Conservation (phyloP, 345 rosid genomes). For the Heritiera fomes region DNA sequence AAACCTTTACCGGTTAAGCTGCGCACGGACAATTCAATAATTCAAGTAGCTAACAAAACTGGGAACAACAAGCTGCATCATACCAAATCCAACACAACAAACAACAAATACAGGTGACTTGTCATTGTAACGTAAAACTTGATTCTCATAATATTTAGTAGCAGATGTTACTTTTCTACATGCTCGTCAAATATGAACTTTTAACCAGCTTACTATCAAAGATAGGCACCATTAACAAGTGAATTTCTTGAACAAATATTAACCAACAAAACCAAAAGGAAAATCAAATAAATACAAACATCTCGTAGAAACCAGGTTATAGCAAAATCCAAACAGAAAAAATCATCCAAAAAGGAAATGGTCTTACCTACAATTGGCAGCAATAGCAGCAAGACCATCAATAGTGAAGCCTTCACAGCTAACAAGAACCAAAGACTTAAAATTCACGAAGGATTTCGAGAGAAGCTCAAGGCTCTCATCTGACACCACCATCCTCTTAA, state of each 20-base stretch:
- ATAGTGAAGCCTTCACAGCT: slow-evolving; percentile 96
- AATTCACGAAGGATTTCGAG: slow-evolving; percentile 68
- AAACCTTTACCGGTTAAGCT: neutral
- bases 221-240: neutral
- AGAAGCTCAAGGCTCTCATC: slow-evolving; percentile 85
- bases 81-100: neutral
- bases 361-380: slow-evolving; percentile 85
- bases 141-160: neutral
- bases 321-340: slow-evolving; percentile 71
- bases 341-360: slow-evolving; percentile 37
- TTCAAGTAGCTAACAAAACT: slow-evolving; percentile 6
- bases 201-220: neutral
- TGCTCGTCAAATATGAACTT: neutral
- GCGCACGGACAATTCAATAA: neutral
- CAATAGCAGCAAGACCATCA: slow-evolving; percentile 86
- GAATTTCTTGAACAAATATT: neutral
- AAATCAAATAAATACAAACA: neutral
- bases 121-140: neutral
- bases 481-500: slow-evolving; percentile 92
- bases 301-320: neutral
- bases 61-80: neutral
- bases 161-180: neutral
- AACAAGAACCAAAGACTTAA: slow-evolving; percentile 86
- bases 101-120: neutral
- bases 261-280: neutral